These are phyloP conservation scores for Inga oerstediana DNA, from an alignment of 306 rosid genomes.

Conservation along the genomic window DNA sequence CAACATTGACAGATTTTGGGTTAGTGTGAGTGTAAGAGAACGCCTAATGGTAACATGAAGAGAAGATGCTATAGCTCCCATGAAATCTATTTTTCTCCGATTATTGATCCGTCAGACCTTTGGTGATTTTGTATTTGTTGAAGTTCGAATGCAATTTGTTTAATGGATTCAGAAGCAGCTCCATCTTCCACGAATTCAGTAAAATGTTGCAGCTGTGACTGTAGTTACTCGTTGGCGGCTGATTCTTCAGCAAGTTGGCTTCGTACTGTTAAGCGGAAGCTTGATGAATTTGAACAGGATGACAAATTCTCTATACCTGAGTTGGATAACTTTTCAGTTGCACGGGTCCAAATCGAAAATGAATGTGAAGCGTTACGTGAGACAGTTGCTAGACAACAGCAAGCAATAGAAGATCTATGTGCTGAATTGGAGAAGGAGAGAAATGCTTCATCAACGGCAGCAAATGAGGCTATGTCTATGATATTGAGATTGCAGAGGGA, in stretches of 20 bases:
- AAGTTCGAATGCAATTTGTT: constrained; percentile 27
- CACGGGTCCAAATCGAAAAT: constrained; percentile 65
- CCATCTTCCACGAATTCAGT: constrained; percentile 48
- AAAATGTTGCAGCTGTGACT: constrained; percentile 55
- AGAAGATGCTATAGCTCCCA: constrained; percentile 10
- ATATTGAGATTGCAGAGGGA: constrained; percentile 94
- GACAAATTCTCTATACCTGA: constrained; percentile 42
- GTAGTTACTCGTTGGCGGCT: constrained; percentile 48
- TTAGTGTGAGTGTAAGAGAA: constrained; percentile 38
- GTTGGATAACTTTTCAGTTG: constrained; percentile 42
- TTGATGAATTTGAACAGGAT: constrained; percentile 49
- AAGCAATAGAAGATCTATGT: constrained; percentile 63
- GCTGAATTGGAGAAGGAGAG: constrained; percentile 94
- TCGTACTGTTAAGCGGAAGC: constrained; percentile 67
- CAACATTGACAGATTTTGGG: constrained; percentile 23
- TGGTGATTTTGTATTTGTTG: constrained; percentile 11
- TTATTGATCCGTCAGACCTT: constrained; percentile 26
- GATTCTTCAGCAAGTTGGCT: constrained; percentile 53
- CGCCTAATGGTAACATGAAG: constrained; percentile 5
- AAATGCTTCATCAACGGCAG: constrained; percentile 90
- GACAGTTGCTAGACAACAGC: constrained; percentile 68
- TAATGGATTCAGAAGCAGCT: constrained; percentile 69
- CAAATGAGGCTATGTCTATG: constrained; percentile 97
- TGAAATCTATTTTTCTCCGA: background rate
- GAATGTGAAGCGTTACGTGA: constrained; percentile 75